Percentiles rank a stretch among this genome's conserved stretches.
These are phyloP conservation scores for Populus hybrid DNA, from an alignment of 441 rosid genomes.

Conservation along the genomic window DNA sequence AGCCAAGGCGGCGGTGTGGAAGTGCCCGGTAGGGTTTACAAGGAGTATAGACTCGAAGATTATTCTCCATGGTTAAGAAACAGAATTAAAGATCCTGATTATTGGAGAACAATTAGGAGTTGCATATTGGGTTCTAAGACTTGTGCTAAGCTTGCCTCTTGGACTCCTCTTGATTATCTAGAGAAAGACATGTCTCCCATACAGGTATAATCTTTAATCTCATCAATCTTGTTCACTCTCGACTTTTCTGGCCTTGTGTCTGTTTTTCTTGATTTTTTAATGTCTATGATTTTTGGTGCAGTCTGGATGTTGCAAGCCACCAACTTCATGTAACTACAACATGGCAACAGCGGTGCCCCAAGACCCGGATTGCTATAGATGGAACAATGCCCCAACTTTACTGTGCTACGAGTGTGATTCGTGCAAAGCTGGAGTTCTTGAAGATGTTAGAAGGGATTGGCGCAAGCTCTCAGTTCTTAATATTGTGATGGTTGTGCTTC, in stretches of 20 bases:
- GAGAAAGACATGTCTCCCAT: slow-evolving; percentile 60
- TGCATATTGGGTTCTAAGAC: slow-evolving; percentile 70
- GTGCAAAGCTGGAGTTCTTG: slow-evolving; percentile 88
- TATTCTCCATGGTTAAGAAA: slow-evolving; percentile 84
- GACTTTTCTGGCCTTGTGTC: background rate
- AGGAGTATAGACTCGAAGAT: slow-evolving; percentile 59
- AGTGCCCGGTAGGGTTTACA: slow-evolving; percentile 64
- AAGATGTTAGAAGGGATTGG: slow-evolving; percentile 73
- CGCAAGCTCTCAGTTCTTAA: slow-evolving; percentile 73
- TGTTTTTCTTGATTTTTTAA: background rate
- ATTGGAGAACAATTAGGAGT: slow-evolving; percentile 67
- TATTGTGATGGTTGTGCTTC: slow-evolving; percentile 57
- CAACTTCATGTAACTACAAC: slow-evolving; percentile 68
- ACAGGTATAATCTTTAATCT: slow-evolving; percentile 39
- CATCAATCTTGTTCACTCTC: background rate
- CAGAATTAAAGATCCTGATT: slow-evolving; percentile 44
- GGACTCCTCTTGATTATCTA: slow-evolving; percentile 85
- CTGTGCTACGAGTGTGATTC: slow-evolving; percentile 90
- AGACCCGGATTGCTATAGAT: slow-evolving; percentile 70
- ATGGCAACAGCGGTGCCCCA: slow-evolving; percentile 41
- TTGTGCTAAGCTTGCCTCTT: slow-evolving; percentile 54
- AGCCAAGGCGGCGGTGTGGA: slow-evolving; percentile 65
- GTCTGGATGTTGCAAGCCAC: slow-evolving; percentile 97
- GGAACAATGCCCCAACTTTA: slow-evolving; percentile 59
- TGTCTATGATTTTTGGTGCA: slow-evolving; percentile 15